A percentile compares a stretch with the other conserved stretches of the same genome.
phyloP scores from a whole-genome alignment of 345 rosid species.

The Passiflora organensis region DNA sequence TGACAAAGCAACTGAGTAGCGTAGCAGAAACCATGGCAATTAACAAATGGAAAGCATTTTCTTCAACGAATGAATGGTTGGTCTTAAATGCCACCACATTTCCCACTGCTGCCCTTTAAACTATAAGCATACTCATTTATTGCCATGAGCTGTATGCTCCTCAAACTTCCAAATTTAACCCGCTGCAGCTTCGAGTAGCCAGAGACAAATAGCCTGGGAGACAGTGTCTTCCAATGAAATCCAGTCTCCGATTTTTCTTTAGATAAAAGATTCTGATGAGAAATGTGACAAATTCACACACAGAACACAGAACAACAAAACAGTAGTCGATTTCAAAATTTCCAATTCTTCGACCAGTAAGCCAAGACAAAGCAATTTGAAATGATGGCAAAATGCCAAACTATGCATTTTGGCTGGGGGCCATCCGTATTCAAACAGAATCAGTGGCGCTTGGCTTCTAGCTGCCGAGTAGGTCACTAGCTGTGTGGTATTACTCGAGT shows the following conservation, averaged over 20 bases:
- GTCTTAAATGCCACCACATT: background rate
- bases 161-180: conserved; percentile 4
- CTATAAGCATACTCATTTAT: background rate
- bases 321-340: background rate
- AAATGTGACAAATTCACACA: too few relatives aligned
- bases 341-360: background rate
- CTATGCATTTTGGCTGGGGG: background rate
- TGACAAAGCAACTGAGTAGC: background rate
- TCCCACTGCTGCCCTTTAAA: background rate
- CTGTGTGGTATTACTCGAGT: too few relatives aligned
- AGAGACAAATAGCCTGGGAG: background rate
- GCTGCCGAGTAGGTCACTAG: too few relatives aligned
- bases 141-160: background rate
- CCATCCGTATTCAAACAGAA: too few relatives aligned
- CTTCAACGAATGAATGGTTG: background rate
- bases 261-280: too few relatives aligned
- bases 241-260: too few relatives aligned
- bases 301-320: too few relatives aligned
- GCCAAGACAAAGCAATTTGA: background rate
- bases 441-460: too few relatives aligned
- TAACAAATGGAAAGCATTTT: conserved; percentile 1
- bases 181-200: conserved; percentile 3
- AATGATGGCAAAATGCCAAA: background rate
- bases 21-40: background rate
- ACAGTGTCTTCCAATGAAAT: too few relatives aligned